Evolutionary conservation across 805 yeast genomes (phyloP).

Genomic region (Metschnikowia lunata): DNA sequence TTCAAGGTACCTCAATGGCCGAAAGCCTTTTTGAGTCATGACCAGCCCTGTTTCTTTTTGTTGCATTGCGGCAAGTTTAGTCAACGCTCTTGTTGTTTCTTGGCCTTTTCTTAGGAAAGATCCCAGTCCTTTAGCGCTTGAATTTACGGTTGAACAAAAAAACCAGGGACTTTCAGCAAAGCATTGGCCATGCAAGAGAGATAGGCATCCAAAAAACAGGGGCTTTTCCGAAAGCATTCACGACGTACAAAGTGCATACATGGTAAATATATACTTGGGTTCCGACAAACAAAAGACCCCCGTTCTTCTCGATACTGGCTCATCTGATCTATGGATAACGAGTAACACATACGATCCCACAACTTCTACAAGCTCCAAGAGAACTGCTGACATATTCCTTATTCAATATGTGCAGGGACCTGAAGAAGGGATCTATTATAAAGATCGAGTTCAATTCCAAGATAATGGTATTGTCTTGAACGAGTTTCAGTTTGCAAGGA

Average conservation of each 20-base stretch:
- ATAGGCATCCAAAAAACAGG: background rate
- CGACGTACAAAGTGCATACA: slow-evolving; percentile 8
- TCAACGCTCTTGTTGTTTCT: background rate
- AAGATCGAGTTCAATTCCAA: slow-evolving; percentile 9
- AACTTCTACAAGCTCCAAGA: slow-evolving; percentile 1
- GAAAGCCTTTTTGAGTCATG: no score
- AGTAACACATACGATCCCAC: slow-evolving; percentile 4
- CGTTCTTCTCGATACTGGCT: slow-evolving; percentile 39
- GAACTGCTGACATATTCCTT: slow-evolving; percentile 7
- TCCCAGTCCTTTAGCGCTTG: slow-evolving; percentile 6
- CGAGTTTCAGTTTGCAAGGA: slow-evolving; percentile 12
- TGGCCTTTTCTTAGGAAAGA: background rate
- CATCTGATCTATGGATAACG: slow-evolving; percentile 39
- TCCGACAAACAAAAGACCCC: slow-evolving; percentile 23
- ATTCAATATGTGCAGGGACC: slow-evolving; percentile 10
- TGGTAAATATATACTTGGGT: slow-evolving; percentile 19
- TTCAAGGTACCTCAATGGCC: no score
- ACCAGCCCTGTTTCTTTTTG: no score
- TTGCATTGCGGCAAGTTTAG: background rate
- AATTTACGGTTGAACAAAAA: slow-evolving; percentile 6
- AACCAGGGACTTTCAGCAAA: slow-evolving; percentile 1
- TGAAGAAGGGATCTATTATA: slow-evolving; percentile 10
- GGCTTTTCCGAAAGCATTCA: slow-evolving; percentile 4
- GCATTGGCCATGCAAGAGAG: background rate
- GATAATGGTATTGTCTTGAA: slow-evolving; percentile 1